Conservation (phyloP, 345 rosid genomes). For the Brassica rapa region DNA sequence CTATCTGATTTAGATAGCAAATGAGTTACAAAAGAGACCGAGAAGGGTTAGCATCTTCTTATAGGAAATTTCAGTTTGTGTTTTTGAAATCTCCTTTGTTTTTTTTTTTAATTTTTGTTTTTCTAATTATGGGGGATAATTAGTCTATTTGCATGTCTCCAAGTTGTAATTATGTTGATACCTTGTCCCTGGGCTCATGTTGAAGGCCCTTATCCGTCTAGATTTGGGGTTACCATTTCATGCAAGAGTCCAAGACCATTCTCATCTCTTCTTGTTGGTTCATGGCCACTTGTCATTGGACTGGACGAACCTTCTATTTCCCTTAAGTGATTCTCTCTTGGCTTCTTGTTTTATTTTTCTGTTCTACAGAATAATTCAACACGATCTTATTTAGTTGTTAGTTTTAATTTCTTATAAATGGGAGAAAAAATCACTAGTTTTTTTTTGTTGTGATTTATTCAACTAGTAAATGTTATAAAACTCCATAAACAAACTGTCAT, state of each 20-base stretch:
- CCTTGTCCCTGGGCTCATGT: background rate
- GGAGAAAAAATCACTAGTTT: background rate
- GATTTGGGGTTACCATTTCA: background rate
- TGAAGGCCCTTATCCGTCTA: background rate
- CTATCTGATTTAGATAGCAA: conserved; percentile 23
- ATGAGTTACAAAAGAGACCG: conserved; percentile 13
- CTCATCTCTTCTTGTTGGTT: background rate
- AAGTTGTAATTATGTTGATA: background rate
- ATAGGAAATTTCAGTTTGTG: conserved; percentile 28
- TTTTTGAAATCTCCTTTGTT: conserved; percentile 6
- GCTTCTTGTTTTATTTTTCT: background rate
- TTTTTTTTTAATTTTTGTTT: background rate
- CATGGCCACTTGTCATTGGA: background rate
- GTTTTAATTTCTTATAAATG: background rate
- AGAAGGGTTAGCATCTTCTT: conserved; percentile 8
- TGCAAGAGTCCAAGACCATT: background rate
- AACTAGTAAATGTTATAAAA: background rate
- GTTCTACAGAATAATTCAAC: background rate
- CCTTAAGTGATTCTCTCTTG: background rate
- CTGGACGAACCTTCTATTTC: background rate
- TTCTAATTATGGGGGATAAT: background rate
- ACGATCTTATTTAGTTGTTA: background rate
- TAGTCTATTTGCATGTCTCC: background rate
- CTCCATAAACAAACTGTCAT: background rate
- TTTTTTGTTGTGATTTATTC: background rate